A percentile compares a stretch with the other conserved stretches of the same genome.
phyloP scores from a whole-genome alignment of 257 asterid genomes.

The Galeopsis tetrahit region DNA sequence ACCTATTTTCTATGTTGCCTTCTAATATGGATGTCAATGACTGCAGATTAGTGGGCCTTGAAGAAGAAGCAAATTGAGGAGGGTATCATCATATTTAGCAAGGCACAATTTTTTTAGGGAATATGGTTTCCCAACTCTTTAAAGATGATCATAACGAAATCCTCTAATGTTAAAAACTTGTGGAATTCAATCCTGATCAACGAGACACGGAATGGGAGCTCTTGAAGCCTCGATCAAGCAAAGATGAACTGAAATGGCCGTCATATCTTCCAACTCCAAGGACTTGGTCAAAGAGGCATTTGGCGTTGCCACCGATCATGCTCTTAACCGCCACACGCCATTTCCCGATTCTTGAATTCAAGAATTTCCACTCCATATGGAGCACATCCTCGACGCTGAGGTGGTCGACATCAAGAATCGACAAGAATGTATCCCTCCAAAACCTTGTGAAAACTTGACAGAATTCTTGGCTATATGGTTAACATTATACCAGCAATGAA shows the following conservation, averaged over 20 bases:
- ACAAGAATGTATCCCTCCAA: constrained; percentile 50
- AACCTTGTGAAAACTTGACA: constrained; percentile 48
- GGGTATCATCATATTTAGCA: constrained; percentile 55
- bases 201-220: constrained; percentile 45
- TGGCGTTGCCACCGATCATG: constrained; percentile 40
- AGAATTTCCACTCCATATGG: constrained; percentile 62
- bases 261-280: constrained; percentile 31
- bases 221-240: constrained; percentile 59
- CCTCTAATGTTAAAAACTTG: constrained; percentile 50
- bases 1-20: constrained; percentile 50
- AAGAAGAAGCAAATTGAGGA: constrained; percentile 47
- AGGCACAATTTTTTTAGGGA: constrained; percentile 51
- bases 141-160: constrained; percentile 47
- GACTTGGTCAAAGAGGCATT: constrained; percentile 55
- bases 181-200: constrained; percentile 48
- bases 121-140: constrained; percentile 49
- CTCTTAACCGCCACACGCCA: constrained; percentile 57
- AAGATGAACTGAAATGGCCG: constrained; percentile 35
- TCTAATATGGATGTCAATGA: constrained; percentile 54
- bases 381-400: constrained; percentile 67
- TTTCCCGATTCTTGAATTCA: constrained; percentile 52
- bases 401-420: constrained; percentile 40
- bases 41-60: constrained; percentile 33
- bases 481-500: constrained; percentile 60
- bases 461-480: constrained; percentile 52